These are phyloP conservation scores for Pelargonium nanum DNA, from an alignment of 345 rosid genomes.

Conservation along the genomic window DNA sequence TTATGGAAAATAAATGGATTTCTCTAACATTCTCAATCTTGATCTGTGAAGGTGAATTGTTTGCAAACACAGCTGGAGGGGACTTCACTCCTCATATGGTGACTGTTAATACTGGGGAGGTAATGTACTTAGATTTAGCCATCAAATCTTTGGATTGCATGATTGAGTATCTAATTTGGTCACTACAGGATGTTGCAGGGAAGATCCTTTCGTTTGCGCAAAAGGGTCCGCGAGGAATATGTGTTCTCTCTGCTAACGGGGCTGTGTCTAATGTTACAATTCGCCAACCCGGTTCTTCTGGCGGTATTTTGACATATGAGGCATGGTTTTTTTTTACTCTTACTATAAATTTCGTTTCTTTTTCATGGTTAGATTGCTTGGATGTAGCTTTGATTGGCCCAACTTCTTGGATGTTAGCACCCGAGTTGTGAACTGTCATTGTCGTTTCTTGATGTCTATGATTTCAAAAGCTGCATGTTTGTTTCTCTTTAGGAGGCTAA, in stretches of 20 bases:
- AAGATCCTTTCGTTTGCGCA: constrained; percentile 41
- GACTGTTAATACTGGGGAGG: constrained; percentile 51
- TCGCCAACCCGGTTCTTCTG: constrained; percentile 39
- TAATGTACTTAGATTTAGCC: constrained; percentile 10
- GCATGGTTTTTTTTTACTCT: constrained; percentile 19
- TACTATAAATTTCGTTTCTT: not conserved
- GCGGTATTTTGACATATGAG: constrained; percentile 34
- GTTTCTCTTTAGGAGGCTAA: not conserved
- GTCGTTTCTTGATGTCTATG: not conserved
- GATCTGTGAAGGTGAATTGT: constrained; percentile 37
- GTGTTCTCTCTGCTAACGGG: constrained; percentile 61
- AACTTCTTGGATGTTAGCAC: no score
- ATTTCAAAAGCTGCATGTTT: not conserved
- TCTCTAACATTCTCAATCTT: constrained; percentile 5
- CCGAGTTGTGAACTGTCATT: no score
- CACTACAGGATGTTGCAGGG: constrained; percentile 60
- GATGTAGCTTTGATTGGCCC: no score
- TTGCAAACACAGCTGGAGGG: constrained; percentile 42
- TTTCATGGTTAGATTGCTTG: not conserved
- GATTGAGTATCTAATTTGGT: no score
- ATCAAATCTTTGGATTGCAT: no score
- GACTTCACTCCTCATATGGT: constrained; percentile 55
- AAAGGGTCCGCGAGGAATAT: constrained; percentile 47
- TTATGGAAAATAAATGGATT: no score
- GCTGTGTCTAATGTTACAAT: constrained; percentile 49